Percentiles rank a stretch among this genome's conserved stretches.
phyloP scores from a whole-genome alignment of 129 eudicot genomes.

The Deinandra increscens region DNA sequence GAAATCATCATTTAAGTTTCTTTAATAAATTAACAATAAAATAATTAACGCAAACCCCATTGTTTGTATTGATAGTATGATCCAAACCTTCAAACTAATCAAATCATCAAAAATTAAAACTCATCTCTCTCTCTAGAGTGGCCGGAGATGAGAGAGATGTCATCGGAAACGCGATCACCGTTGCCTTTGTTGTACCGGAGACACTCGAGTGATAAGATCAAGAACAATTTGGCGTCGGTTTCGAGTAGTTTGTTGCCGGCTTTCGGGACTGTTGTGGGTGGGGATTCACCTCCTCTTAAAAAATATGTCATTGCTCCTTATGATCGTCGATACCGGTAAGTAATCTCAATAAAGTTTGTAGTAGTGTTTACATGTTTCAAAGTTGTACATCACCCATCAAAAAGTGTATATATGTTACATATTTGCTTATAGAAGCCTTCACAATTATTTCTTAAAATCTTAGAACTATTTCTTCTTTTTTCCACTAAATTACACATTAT shows the following conservation, averaged over 20 bases:
- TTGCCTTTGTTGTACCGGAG: constrained; percentile 52
- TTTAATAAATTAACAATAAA: constrained; percentile 15
- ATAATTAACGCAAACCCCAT: constrained; percentile 6
- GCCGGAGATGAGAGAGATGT: constrained; percentile 26
- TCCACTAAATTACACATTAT: no score
- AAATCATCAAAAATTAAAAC: not conserved
- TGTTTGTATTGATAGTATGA: constrained; percentile 10
- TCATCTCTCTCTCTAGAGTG: constrained; percentile 14
- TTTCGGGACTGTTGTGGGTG: constrained; percentile 75
- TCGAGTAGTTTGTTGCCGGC: constrained; percentile 87
- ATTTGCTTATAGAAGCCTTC: no score
- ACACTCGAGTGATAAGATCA: constrained; percentile 51
- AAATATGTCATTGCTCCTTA: constrained; percentile 74
- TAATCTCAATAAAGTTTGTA: not conserved
- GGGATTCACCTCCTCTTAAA: constrained; percentile 36
- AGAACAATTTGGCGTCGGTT: constrained; percentile 55
- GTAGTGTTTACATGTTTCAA: not conserved
- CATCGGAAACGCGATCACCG: constrained; percentile 41
- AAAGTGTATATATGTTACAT: not conserved
- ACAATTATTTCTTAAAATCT: no score
- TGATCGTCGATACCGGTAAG: constrained; percentile 77
- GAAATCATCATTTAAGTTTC: not conserved
- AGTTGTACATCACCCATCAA: not conserved
- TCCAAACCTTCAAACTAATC: constrained; percentile 4
- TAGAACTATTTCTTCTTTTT: no score